Evolutionary conservation across 352 stramenopile species (phyloP), one percentile per base, ranked within the genome.

Genomic region (Phytophthora lateralis): DNA sequence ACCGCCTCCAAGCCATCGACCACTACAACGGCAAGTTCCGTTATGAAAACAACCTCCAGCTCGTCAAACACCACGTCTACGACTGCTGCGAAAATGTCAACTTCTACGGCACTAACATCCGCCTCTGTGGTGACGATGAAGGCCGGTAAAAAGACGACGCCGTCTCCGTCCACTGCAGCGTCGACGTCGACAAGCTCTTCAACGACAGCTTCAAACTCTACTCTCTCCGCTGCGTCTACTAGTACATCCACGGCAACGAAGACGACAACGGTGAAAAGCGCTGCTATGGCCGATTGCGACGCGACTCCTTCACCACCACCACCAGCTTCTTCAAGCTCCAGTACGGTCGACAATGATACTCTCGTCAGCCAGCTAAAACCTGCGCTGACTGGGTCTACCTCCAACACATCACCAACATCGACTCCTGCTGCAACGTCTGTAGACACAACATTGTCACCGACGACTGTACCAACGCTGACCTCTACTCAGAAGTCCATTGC

Each of bases 291-390:
- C 15, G 39, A 39, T 42, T 41, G 47, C 12, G 34, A 29, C 3
- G 34, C 34, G 15, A 54, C 41, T 41, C 8, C 48, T 24, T 12
- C 21, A 24, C 21, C 38, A 6, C 17, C 52, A 21, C 50, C 42
- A 10, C 6, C 49, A 35, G 14, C 32, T 46, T 26, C 46, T 27
- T 21, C 20, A 3, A 49, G 21, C 24, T 7, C 52, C 15, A 34
- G 30, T 15, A 64, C 55, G 9, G 41, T 66, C 1, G 56, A 66
- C 29, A 62, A 52, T 4, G 24, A 44, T 9, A 62, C 37, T 8
- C 47, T 66, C 18, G 56, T 66, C 8, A 50, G 14, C 6, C 61
- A 63, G 29, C 49, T 71, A 5, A 58, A 63, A 32, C 38, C 49
- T 18, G 63, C 56, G 2, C 24, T 69, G 2, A 21, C 46, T 17